These are phyloP conservation scores for Colletotrichum musae DNA, from an alignment of 2,329 filamentous ascomycete genomes.

Conservation along the genomic window DNA sequence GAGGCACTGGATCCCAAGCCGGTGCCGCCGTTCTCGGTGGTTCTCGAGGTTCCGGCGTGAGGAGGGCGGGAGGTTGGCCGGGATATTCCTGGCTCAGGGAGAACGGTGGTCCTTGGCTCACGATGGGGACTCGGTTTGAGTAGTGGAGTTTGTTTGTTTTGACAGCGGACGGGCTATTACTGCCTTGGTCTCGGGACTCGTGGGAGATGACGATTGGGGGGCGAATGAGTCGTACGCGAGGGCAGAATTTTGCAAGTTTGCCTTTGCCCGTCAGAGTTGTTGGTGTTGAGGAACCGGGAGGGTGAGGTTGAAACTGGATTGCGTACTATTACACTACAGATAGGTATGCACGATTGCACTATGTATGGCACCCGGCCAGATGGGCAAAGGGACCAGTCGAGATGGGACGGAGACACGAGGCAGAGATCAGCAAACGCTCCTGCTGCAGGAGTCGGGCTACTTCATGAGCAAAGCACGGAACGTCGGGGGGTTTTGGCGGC, in stretches of 20 bases:
- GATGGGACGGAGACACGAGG: slow-evolving; percentile 3
- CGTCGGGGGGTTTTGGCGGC: slow-evolving; percentile 10
- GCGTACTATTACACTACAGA: background rate
- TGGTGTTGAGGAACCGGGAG: background rate
- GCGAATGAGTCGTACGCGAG: slow-evolving; percentile 20
- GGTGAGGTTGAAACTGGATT: background rate
- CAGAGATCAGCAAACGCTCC: slow-evolving; percentile 22
- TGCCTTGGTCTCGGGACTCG: slow-evolving; percentile 15
- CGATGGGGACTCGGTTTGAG: slow-evolving; percentile 9
- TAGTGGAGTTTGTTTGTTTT: slow-evolving; percentile 30
- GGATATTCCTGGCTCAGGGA: slow-evolving; percentile 20
- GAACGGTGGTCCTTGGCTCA: slow-evolving; percentile 14
- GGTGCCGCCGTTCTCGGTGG: slow-evolving; percentile 26
- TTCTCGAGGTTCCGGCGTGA: slow-evolving; percentile 16
- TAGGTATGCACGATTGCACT: too few species aligned
- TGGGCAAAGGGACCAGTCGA: background rate
- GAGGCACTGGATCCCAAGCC: background rate
- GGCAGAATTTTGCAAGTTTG: background rate
- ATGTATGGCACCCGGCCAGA: background rate
- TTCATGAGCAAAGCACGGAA: background rate
- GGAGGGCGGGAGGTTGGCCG: slow-evolving; percentile 20
- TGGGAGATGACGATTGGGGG: slow-evolving; percentile 20
- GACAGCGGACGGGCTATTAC: slow-evolving; percentile 1
- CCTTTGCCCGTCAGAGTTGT: background rate
- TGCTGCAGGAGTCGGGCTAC: slow-evolving; percentile 17